Evolutionary conservation across 1,139 yeast species (phyloP).

Genomic region (Lodderomyces parapsilosis): DNA sequence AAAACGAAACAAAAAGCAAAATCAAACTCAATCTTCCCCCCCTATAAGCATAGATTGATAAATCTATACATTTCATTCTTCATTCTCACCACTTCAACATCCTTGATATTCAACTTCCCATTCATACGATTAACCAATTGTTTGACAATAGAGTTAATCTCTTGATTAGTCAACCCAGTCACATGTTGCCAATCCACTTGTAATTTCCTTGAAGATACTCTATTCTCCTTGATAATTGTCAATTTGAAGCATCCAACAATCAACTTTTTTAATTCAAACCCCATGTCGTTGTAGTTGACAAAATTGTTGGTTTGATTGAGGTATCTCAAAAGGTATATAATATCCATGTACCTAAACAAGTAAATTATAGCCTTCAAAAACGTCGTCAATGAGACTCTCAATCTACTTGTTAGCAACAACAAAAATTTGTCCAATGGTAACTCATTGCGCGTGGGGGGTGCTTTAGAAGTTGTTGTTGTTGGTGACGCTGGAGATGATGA

Average conservation of each 20-base stretch:
- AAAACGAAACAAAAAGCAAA: not conserved
- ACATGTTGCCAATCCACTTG: conserved; percentile 33
- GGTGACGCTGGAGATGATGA: conserved; percentile 1
- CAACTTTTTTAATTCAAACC: conserved; percentile 43
- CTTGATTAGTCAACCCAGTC: conserved; percentile 40
- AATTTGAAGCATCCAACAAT: conserved; percentile 47
- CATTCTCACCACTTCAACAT: conserved; percentile 37
- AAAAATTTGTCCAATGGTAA: conserved; percentile 44
- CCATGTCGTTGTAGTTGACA: conserved; percentile 46
- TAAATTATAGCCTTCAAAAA: conserved; percentile 46
- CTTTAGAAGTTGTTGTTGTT: conserved; percentile 10
- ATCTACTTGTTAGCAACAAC: conserved; percentile 38
- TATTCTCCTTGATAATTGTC: conserved; percentile 34
- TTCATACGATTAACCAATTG: conserved; percentile 42
- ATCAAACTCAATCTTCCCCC: conserved; percentile 30
- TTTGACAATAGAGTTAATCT: conserved; percentile 37
- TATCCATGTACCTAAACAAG: conserved; percentile 50
- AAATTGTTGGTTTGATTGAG: conserved; percentile 49
- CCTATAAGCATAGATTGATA: conserved; percentile 23
- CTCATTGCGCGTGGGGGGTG: conserved; percentile 22
- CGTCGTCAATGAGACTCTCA: conserved; percentile 34
- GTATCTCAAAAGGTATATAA: conserved; percentile 45
- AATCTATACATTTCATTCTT: conserved; percentile 43
- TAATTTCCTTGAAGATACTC: not conserved
- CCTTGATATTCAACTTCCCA: conserved; percentile 42